Evolutionary conservation across 2,329 filamentous ascomycete species (phyloP).

Genomic region (Colletotrichum plurivorum): DNA sequence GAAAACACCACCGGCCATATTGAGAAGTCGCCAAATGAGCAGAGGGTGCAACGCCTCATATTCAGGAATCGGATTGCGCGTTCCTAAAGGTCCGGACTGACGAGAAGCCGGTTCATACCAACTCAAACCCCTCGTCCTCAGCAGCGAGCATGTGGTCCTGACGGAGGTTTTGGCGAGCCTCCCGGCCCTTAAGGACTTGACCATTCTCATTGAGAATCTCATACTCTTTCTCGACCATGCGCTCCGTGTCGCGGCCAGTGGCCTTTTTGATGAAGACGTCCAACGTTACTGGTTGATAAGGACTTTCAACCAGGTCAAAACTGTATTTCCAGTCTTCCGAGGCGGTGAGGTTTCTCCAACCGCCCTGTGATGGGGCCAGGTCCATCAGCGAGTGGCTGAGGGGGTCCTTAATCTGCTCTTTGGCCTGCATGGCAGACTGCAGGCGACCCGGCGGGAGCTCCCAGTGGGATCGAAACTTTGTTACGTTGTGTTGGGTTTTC

Average conservation of each 20-base stretch:
- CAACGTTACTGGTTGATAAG: slow-evolving; percentile 56
- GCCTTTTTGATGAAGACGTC: slow-evolving; percentile 53
- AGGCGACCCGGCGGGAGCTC: slow-evolving; percentile 47
- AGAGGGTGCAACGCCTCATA: slow-evolving; percentile 1
- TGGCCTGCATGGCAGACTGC: slow-evolving; percentile 51
- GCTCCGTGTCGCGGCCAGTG: slow-evolving; percentile 57
- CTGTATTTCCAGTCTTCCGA: slow-evolving; percentile 59
- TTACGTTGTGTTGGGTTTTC: slow-evolving; percentile 51
- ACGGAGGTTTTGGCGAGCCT: slow-evolving; percentile 59
- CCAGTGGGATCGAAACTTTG: slow-evolving; percentile 50
- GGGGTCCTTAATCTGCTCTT: slow-evolving; percentile 54
- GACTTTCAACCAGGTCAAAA: slow-evolving; percentile 57
- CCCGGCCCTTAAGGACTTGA: slow-evolving; percentile 58
- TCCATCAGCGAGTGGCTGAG: slow-evolving; percentile 53
- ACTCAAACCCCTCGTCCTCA: slow-evolving; percentile 58
- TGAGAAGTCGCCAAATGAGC: too few relatives aligned
- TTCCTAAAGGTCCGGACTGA: neutral
- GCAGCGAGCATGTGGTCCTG: slow-evolving; percentile 46
- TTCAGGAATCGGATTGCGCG: neutral
- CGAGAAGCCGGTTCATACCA: slow-evolving; percentile 47
- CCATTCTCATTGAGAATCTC: slow-evolving; percentile 62
- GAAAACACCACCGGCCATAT: too few relatives aligned
- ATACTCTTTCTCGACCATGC: slow-evolving; percentile 63
- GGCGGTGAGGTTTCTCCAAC: slow-evolving; percentile 23
- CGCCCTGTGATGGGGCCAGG: slow-evolving; percentile 44